Base-by-base conservation (phyloP, 2,329 filamentous ascomycete genomes). In the Colletotrichum euphorbiae region DNA sequence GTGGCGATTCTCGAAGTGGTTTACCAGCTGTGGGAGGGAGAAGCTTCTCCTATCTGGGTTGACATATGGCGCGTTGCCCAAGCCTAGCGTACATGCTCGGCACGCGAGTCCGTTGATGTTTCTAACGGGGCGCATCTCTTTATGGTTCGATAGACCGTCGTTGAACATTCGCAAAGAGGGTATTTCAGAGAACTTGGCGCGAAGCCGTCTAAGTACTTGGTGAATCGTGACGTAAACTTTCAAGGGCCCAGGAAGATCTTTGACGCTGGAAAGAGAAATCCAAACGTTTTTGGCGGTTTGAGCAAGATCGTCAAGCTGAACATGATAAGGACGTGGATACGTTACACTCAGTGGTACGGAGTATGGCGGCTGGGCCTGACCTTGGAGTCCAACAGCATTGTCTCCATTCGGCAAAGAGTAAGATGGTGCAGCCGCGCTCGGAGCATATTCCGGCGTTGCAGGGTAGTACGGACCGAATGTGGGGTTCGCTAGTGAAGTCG, bases 201-300 rank as follows among this genome's bases (percentile, higher is more conserved):
- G 81, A 73, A 90, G 93, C 40, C 82, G 83, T 62, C 84, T 83
- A 63, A 86, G 82, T 58, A 89, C 79, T 74, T 91, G 88, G 74
- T 91, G 83, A 46, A 94, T 83, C 9, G 92, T 81, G 52, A 89
- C 84, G 68, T 87, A 86, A 15, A 92, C 82, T 71, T 89, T 88
- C 52, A 92, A 82, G 68, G 85, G 86, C 43, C 86, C 85, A 13
- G 89, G 85, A 15, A 93, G 78, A 57, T 89, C 85, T 71, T 87
- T 87, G 70, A 93, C 81, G 3, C 83, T 83, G 7, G 83, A 84
- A 2, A 90, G 85, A 21, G 81, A 79, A 69, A 86, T 85, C 90
- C 91, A 94, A 40, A 91, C 77, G 24, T 88, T 85, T 67, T 86
- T 84, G 4, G 88, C 85, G 73, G 85, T 83, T 46, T 78, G 81